Conservation (phyloP, 2,329 filamentous ascomycete genomes). For the Tolypocladium sp. region DNA sequence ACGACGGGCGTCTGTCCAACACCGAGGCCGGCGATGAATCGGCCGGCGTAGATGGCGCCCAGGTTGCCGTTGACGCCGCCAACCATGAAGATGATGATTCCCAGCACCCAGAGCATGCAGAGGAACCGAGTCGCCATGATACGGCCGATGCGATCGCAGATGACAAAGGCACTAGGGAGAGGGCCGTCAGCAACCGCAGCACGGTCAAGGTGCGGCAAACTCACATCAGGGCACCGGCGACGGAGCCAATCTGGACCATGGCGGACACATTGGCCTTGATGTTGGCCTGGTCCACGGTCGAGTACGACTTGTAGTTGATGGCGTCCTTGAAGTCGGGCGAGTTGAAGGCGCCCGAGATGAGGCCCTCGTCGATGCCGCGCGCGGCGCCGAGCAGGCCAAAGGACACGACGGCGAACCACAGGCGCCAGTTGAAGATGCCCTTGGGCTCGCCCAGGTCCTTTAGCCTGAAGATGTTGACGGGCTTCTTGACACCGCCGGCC, state of each 20-base stretch:
- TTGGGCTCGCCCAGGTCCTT: constrained; percentile 56
- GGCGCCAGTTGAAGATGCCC: constrained; percentile 66
- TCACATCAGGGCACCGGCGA: constrained; percentile 56
- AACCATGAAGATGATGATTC: constrained; percentile 50
- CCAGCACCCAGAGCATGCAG: constrained; percentile 47
- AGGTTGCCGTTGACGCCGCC: constrained; percentile 40
- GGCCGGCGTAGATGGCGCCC: constrained; percentile 51
- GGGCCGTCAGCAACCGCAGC: neutral
- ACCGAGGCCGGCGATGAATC: constrained; percentile 57
- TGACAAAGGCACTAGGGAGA: constrained; percentile 40
- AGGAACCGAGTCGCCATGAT: constrained; percentile 53
- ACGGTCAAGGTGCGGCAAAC: constrained; percentile 3
- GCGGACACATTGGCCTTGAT: constrained; percentile 69
- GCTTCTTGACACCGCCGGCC: constrained; percentile 44
- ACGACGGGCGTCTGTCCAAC: constrained; percentile 60
- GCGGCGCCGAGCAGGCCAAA: constrained; percentile 71
- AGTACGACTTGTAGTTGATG: constrained; percentile 49
- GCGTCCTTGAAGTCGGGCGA: constrained; percentile 53
- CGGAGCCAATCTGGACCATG: constrained; percentile 74
- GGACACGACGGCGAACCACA: constrained; percentile 68
- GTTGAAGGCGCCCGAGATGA: constrained; percentile 64
- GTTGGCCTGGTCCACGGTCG: constrained; percentile 46
- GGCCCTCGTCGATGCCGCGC: constrained; percentile 70
- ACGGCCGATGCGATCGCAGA: constrained; percentile 53
- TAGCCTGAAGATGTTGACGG: constrained; percentile 55